Base-by-base conservation (phyloP, 176 grass and related monocot genomes). In the Phoenix dactylifera region DNA sequence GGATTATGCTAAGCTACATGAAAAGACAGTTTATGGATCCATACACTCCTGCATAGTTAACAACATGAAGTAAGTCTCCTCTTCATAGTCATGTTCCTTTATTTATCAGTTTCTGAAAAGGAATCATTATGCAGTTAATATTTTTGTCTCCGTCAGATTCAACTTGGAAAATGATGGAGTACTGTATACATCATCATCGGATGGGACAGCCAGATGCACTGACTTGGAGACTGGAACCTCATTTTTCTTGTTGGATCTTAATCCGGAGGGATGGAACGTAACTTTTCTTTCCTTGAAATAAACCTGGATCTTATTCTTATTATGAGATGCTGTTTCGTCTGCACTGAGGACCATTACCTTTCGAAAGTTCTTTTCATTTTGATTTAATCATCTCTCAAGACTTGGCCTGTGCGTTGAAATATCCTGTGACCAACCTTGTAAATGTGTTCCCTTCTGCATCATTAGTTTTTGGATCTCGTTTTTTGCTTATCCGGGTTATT, bases 221-320 rank as follows among this genome's bases (percentile, higher is more conserved):
- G 87, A 96, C 49, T 63, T 88, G 17, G 92, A 90, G 30, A 88
- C 87, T 50, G 92, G 92, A 59, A 81, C 85, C 12, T 82, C 74
- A 14, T 85, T 72, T 44, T 50, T 81, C 24, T 85, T 96, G 66
- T 63, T 96, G 66, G 75, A 88, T 80, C 72, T 96, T 63, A 96
- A 96, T 59, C 92, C 83, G 15, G 62, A 96, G 63, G 92, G 92
- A 72, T 96, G 92, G 92, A 88, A 61, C 82, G 92, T 96, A 80
- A 75, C 71, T 72, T 18, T 22, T 52, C 19, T 51, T 58, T 56
- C 15, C 54, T 17, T 24, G 14, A 35, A 6, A 22, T 5, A 51
- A 52, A 60, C 26, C 6, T 60, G 44, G 5, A 62, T 51, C 4
- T 52, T 22, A 65, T 26, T 57, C 4, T 44, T 44, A 12, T 44